These are phyloP conservation scores for Trametes meyenii DNA, from an alignment of 768 basidiomycete species.

Conservation along the genomic window DNA sequence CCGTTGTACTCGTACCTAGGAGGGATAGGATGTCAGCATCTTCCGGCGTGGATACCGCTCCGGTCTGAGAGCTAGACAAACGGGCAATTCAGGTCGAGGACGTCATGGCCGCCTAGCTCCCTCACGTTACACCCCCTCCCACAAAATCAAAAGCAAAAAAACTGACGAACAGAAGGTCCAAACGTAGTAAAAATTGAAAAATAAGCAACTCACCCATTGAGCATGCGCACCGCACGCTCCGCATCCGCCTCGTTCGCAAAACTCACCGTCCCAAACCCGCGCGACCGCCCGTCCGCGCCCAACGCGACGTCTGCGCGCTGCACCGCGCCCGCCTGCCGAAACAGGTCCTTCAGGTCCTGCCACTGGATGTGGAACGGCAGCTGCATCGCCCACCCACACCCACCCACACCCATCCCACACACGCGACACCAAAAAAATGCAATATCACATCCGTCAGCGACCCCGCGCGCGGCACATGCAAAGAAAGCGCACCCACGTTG, in stretches of 20 bases:
- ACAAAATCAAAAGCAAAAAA: no score
- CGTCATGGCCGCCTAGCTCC: no score
- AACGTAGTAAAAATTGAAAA: no score
- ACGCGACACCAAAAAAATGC: not conserved
- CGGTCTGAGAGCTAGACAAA: not conserved
- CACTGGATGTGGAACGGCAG: conserved; percentile 94
- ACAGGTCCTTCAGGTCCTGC: conserved; percentile 98
- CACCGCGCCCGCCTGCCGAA: conserved; percentile 88
- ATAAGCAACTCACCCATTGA: conserved; percentile 83
- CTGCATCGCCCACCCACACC: conserved; percentile 41
- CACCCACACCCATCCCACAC: not conserved
- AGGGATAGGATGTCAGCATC: conserved; percentile 4
- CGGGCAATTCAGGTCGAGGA: no score
- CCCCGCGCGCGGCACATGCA: not conserved
- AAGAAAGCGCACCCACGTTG: conserved; percentile 59
- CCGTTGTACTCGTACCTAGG: conserved; percentile 87
- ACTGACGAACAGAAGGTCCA: no score
- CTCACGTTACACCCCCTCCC: no score
- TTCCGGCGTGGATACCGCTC: not conserved
- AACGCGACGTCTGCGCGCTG: conserved; percentile 89
- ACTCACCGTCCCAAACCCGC: conserved; percentile 92
- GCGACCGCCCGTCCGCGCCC: conserved; percentile 79
- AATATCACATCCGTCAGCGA: not conserved
- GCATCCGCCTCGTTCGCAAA: conserved; percentile 86
- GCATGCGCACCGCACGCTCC: conserved; percentile 80